These are phyloP conservation scores for Suillus sp. DNA, from an alignment of 768 basidiomycete species.

Conservation along the genomic window DNA sequence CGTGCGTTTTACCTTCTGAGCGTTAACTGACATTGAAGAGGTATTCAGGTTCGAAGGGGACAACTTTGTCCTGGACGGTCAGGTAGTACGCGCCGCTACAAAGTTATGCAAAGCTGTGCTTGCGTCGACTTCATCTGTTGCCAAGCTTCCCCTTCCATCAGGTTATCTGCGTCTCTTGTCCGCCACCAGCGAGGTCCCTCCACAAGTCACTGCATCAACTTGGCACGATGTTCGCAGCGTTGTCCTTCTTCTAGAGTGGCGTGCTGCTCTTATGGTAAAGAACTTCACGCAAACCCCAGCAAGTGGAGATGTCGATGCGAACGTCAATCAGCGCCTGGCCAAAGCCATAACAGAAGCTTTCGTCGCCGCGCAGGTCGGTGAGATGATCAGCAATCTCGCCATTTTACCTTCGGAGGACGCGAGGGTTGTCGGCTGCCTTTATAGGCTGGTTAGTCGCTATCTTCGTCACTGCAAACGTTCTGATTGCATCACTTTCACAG, in stretches of 20 bases:
- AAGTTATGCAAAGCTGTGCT: conserved; percentile 52
- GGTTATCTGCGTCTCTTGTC: conserved; percentile 58
- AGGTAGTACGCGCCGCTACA: conserved; percentile 71
- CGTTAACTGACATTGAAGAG: background rate
- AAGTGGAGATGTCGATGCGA: conserved; percentile 44
- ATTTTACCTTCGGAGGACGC: conserved; percentile 22
- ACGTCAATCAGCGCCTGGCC: conserved; percentile 56
- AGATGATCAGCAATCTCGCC: conserved; percentile 43
- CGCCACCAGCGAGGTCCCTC: conserved; percentile 17
- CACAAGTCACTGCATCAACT: conserved; percentile 24
- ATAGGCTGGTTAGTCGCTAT: conserved; percentile 30
- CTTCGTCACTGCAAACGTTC: background rate
- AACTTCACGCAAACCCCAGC: conserved; percentile 40
- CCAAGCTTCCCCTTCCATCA: conserved; percentile 18
- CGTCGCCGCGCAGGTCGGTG: conserved; percentile 55
- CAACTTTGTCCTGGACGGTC: conserved; percentile 74
- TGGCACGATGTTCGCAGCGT: conserved; percentile 43
- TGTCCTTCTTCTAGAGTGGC: conserved; percentile 59
- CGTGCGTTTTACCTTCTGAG: conserved; percentile 42
- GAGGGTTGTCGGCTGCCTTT: conserved; percentile 23
- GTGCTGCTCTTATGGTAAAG: conserved; percentile 62
- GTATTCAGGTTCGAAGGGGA: conserved; percentile 69
- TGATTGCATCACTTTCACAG: conserved; percentile 35
- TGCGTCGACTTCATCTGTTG: conserved; percentile 43
- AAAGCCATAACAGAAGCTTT: conserved; percentile 72